A percentile compares a stretch with the other conserved stretches of the same genome.
Conservation (phyloP, 2,329 filamentous ascomycete species). For the Trichoderma brevicompactum region DNA sequence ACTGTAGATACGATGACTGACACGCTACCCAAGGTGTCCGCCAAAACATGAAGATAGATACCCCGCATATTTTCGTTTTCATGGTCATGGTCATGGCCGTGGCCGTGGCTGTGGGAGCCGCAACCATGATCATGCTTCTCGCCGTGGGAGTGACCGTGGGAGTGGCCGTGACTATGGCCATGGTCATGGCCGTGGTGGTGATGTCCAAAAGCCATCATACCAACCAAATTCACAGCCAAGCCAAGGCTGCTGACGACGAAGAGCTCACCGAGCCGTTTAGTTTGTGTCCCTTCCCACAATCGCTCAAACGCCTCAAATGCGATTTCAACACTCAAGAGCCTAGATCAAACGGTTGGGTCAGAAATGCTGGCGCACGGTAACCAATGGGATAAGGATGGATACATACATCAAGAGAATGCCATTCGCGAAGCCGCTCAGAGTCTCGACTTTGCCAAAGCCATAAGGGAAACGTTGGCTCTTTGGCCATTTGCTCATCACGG, state of each 20-base stretch:
- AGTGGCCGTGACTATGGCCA: constrained; percentile 46
- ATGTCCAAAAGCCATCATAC: constrained; percentile 82
- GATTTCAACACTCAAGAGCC: constrained; percentile 93
- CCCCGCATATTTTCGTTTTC: constrained; percentile 98
- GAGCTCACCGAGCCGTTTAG: constrained; percentile 82
- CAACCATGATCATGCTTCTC: constrained; percentile 45
- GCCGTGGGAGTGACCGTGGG: constrained; percentile 44
- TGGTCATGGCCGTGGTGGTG: constrained; percentile 53
- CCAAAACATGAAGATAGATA: constrained; percentile 93
- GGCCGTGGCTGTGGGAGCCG: constrained; percentile 41
- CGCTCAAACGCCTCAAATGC: constrained; percentile 92
- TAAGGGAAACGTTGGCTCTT: constrained; percentile 88
- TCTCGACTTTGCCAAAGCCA: constrained; percentile 96
- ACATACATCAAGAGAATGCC: constrained; percentile 88
- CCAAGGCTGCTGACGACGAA: constrained; percentile 87
- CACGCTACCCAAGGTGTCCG: constrained; percentile 90
- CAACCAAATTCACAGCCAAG: constrained; percentile 86
- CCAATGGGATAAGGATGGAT: background rate
- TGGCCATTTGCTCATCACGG: constrained; percentile 96
- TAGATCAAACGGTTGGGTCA: constrained; percentile 47
- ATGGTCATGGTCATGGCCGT: constrained; percentile 51
- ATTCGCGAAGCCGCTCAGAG: constrained; percentile 93
- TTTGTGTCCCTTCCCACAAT: constrained; percentile 79
- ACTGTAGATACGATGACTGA: constrained; percentile 92
- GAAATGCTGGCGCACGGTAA: constrained; percentile 21